Evolutionary conservation across 169 alveolate species (phyloP).

Genomic region (Eimeria zaria): DNA sequence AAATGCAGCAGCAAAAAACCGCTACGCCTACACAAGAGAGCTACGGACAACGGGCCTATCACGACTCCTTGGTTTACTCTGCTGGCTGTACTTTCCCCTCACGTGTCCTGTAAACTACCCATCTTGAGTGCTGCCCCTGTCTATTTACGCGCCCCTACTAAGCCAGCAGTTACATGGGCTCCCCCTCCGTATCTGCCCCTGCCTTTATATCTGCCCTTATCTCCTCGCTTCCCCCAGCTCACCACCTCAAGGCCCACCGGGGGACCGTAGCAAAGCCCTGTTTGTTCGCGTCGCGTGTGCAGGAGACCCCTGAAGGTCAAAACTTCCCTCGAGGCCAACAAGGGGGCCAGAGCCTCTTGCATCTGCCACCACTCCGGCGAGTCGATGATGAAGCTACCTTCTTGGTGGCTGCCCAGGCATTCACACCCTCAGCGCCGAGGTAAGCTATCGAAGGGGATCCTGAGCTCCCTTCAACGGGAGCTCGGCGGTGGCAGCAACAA

Average conservation of each 20-base stretch:
- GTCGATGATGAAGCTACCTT: slow-evolving; percentile 38
- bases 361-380: slow-evolving; percentile 27
- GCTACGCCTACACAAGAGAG: background rate
- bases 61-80: background rate
- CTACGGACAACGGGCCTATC: background rate
- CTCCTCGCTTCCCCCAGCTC: background rate
- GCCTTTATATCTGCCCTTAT: background rate
- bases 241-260: slow-evolving; percentile 72
- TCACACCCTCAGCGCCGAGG: background rate
- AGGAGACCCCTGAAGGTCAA: slow-evolving; percentile 28
- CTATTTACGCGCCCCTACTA: background rate
- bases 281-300: slow-evolving; percentile 58
- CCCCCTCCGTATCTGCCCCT: background rate
- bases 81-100: background rate
- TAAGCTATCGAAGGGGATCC: background rate
- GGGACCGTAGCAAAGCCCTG: slow-evolving; percentile 65
- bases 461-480: background rate
- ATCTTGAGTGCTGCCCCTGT: background rate
- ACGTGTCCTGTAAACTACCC: background rate
- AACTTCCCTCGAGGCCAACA: slow-evolving; percentile 46
- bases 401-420: slow-evolving; percentile 18
- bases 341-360: slow-evolving; percentile 46
- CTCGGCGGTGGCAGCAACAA: background rate
- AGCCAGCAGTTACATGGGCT: background rate
- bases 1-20: background rate